These are phyloP conservation scores for Gastrolobium villosum DNA, from an alignment of 306 rosid species.

Conservation along the genomic window DNA sequence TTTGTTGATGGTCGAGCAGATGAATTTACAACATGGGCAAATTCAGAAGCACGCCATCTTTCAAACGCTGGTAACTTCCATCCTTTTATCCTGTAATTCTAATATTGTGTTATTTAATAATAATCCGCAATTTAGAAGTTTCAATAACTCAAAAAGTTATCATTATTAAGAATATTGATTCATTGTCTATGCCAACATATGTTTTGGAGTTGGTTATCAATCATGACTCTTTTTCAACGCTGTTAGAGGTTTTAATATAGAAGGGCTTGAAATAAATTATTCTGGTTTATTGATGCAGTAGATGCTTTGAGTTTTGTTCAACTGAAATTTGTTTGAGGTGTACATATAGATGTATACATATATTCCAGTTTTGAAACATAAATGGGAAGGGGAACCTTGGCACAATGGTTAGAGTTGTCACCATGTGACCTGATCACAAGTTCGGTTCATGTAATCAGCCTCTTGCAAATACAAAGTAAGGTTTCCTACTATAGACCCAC, in stretches of 20 bases:
- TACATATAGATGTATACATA: too few species aligned
- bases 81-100: constrained; percentile 26
- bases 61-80: constrained; percentile 74
- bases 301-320: not conserved
- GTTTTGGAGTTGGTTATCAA: not conserved
- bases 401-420: too few species aligned
- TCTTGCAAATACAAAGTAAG: too few species aligned
- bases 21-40: constrained; percentile 82
- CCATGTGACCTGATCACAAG: too few species aligned
- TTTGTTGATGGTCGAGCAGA: constrained; percentile 72
- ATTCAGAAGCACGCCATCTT: constrained; percentile 76
- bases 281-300: not conserved
- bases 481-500: too few species aligned
- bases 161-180: constrained; percentile 22
- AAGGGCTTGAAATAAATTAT: not conserved
- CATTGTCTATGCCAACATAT: constrained; percentile 6
- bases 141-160: constrained; percentile 16
- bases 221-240: not conserved
- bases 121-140: constrained; percentile 13
- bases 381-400: not conserved
- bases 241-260: constrained; percentile 10
- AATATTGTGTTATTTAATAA: not conserved
- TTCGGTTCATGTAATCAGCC: too few species aligned
- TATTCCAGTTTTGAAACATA: constrained; percentile 11
- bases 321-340: not conserved